phyloP scores from a whole-genome alignment of 768 basidiomycete genomes.

The Boletellus sp. region DNA sequence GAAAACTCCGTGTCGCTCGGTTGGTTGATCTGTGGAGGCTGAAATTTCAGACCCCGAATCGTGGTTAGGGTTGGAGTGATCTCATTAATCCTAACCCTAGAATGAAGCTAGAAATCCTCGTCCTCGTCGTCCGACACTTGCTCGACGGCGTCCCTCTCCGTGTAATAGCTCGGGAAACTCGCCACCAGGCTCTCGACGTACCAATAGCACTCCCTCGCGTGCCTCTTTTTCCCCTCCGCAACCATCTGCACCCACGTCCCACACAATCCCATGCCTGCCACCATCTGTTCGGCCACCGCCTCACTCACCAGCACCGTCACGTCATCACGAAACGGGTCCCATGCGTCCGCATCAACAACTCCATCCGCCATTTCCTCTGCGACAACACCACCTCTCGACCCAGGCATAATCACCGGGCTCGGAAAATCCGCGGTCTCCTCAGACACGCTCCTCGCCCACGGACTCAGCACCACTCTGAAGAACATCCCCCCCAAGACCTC shows the following conservation, averaged over 20 bases:
- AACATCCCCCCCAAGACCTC: conserved; percentile 40
- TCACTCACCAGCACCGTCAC: conserved; percentile 30
- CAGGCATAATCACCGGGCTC: conserved; percentile 31
- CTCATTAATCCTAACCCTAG: conserved; percentile 12
- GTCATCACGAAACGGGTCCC: conserved; percentile 36
- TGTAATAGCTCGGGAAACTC: conserved; percentile 50
- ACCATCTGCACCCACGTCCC: conserved; percentile 36
- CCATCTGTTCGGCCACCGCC: conserved; percentile 11
- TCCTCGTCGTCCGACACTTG: background rate
- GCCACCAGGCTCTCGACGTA: conserved; percentile 52
- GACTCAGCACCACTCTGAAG: conserved; percentile 46
- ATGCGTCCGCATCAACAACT: conserved; percentile 17
- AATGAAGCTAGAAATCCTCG: background rate
- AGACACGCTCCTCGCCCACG: conserved; percentile 40
- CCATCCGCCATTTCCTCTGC: conserved; percentile 5
- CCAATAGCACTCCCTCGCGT: conserved; percentile 40
- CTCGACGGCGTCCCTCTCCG: conserved; percentile 10
- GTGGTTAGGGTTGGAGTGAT: conserved; percentile 26
- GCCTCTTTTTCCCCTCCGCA: conserved; percentile 3
- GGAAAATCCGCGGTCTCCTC: conserved; percentile 37
- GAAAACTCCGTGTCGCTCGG: no score
- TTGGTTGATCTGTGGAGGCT: background rate
- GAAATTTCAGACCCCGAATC: conserved; percentile 28
- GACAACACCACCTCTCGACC: conserved; percentile 27
- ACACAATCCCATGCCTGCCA: conserved; percentile 31